Conservation (phyloP, 139 green algal species). For the Chlorella vulgaris region DNA sequence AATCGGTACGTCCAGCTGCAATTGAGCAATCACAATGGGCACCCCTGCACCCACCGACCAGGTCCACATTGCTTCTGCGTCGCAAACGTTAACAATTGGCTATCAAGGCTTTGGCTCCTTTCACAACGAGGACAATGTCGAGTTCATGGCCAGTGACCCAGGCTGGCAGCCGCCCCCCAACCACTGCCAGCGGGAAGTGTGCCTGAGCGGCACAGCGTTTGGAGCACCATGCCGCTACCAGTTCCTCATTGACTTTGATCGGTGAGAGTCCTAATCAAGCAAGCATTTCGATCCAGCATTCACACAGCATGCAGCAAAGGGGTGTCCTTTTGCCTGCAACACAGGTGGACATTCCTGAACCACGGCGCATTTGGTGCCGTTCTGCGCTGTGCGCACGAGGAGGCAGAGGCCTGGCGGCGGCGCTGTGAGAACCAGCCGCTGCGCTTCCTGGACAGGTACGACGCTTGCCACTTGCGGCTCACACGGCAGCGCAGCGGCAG, state of each 20-base stretch:
- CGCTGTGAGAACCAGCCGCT: constrained; percentile 73
- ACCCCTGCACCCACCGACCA: no score
- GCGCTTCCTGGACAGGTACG: constrained; percentile 58
- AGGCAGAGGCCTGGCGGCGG: constrained; percentile 57
- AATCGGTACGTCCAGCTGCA: no score
- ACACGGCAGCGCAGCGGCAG: no score
- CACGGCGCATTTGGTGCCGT: constrained; percentile 72
- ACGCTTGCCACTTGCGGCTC: no score
- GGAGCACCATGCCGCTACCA: constrained; percentile 39
- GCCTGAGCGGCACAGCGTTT: constrained; percentile 7
- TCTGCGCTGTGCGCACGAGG: constrained; percentile 39
- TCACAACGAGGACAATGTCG: constrained; percentile 49
- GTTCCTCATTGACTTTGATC: constrained; percentile 70
- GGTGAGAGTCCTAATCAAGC: no score
- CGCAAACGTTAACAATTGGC: no score
- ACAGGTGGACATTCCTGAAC: constrained; percentile 64
- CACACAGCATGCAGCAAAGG: no score
- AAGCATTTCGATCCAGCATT: no score
- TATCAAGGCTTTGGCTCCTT: constrained; percentile 69
- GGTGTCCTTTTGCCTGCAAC: no score
- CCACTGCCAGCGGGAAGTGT: neutral
- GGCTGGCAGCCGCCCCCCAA: constrained; percentile 12
- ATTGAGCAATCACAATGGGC: no score
- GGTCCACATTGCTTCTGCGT: no score
- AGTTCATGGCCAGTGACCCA: constrained; percentile 49